Conservation (phyloP, 768 basidiomycete genomes). For the Hypholoma fasciculare region DNA sequence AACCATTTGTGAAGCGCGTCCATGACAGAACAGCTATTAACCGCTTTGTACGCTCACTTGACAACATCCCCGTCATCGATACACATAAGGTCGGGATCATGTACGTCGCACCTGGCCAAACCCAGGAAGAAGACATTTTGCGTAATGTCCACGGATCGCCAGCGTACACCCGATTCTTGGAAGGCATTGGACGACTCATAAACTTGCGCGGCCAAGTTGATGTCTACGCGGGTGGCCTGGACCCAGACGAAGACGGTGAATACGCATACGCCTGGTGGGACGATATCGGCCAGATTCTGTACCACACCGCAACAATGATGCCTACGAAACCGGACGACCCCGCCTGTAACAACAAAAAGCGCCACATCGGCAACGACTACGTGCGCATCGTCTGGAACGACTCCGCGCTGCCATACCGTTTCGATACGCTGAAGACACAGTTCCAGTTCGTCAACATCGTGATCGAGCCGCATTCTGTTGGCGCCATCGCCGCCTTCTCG, state of each 20-base stretch:
- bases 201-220: conserved; percentile 87
- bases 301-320: conserved; percentile 98
- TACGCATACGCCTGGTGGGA: conserved; percentile 99
- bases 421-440: conserved; percentile 89
- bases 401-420: conserved; percentile 83
- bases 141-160: conserved; percentile 91
- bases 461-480: conserved; percentile 89
- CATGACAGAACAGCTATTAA: conserved; percentile 50
- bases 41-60: conserved; percentile 66
- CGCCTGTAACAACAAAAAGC: conserved; percentile 82
- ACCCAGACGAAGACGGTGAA: conserved; percentile 90
- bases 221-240: conserved; percentile 90
- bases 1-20: conserved; percentile 43
- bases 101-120: conserved; percentile 94
- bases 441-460: conserved; percentile 99
- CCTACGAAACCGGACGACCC: conserved; percentile 73
- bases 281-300: conserved; percentile 92
- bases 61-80: conserved; percentile 91
- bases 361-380: conserved; percentile 95
- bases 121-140: conserved; percentile 80
- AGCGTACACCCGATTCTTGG: conserved; percentile 90
- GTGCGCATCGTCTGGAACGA: conserved; percentile 99
- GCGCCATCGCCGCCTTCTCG: conserved; percentile 82
- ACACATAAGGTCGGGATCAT: conserved; percentile 96
- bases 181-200: conserved; percentile 86